Evolutionary conservation across 2,329 filamentous ascomycete species (phyloP).

Genomic region (Fusarium sp.): DNA sequence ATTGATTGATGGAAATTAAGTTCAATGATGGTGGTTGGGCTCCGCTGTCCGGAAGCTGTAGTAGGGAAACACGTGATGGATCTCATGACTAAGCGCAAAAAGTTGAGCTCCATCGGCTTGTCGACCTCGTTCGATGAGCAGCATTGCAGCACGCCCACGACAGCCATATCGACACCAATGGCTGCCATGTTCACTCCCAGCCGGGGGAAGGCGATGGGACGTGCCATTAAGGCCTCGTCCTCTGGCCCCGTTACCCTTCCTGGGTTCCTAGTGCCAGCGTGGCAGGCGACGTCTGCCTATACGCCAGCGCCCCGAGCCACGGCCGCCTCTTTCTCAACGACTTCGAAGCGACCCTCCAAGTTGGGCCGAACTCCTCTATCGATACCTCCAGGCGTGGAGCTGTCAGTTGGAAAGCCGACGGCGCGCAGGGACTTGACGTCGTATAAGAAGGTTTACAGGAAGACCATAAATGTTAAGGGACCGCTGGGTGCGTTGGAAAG

Average conservation of each 20-base stretch:
- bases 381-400: slow-evolving; percentile 85
- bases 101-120: slow-evolving; percentile 44
- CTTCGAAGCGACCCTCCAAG: slow-evolving; percentile 78
- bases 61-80: slow-evolving; percentile 49
- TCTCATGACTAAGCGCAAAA: slow-evolving; percentile 54
- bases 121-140: slow-evolving; percentile 31
- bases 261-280: slow-evolving; percentile 79
- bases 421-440: slow-evolving; percentile 68
- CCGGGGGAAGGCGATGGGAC: slow-evolving; percentile 70
- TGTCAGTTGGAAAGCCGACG: slow-evolving; percentile 75
- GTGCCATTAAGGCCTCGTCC: slow-evolving; percentile 62
- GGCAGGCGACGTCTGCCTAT: slow-evolving; percentile 61
- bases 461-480: slow-evolving; percentile 81
- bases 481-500: slow-evolving; percentile 74
- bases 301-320: slow-evolving; percentile 56
- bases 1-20: neutral
- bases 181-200: slow-evolving; percentile 74
- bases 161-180: slow-evolving; percentile 50
- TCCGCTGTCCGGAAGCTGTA: neutral
- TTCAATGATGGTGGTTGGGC: slow-evolving; percentile 3
- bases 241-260: slow-evolving; percentile 69
- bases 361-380: slow-evolving; percentile 85
- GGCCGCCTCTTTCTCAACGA: slow-evolving; percentile 74
- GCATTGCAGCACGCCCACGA: slow-evolving; percentile 36
- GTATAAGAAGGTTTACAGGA: slow-evolving; percentile 72